phyloP scores from a whole-genome alignment of 73 alveolate species.

The Paraurostyla sp. region DNA sequence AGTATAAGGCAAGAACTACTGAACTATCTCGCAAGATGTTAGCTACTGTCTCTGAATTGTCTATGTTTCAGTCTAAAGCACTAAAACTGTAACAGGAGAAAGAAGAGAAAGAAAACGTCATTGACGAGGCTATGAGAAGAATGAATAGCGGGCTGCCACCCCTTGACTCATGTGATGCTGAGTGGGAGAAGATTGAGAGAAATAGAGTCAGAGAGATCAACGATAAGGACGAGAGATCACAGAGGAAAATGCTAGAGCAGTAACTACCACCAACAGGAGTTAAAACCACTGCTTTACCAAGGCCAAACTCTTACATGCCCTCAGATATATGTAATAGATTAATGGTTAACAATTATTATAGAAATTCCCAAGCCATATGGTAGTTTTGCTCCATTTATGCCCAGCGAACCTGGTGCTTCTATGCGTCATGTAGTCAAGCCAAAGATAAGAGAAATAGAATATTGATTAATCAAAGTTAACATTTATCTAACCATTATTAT shows the following conservation, averaged over 20 bases:
- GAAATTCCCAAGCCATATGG: conserved; percentile 96
- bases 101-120: conserved; percentile 90
- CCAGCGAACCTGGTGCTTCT: conserved; percentile 94
- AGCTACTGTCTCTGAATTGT: conserved; percentile 97
- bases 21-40: conserved; percentile 95
- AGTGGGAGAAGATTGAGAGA: conserved; percentile 86
- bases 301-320: conserved; percentile 95
- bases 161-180: conserved; percentile 89
- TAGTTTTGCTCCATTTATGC: conserved; percentile 94
- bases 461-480: conserved; percentile 57
- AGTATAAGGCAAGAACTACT: conserved; percentile 93
- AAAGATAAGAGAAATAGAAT: conserved; percentile 83
- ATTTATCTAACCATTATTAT: neutral
- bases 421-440: conserved; percentile 96
- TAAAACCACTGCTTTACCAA: conserved; percentile 93
- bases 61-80: conserved; percentile 97
- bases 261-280: conserved; percentile 86
- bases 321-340: conserved; percentile 85
- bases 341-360: no score
- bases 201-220: conserved; percentile 76
- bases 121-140: conserved; percentile 83
- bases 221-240: conserved; percentile 76
- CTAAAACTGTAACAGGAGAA: conserved; percentile 91
- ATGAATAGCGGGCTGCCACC: conserved; percentile 95
- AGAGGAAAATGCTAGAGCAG: conserved; percentile 84